Base-by-base conservation (phyloP, 495 filamentous ascomycete genomes). In the Penicillium roqueforti region DNA sequence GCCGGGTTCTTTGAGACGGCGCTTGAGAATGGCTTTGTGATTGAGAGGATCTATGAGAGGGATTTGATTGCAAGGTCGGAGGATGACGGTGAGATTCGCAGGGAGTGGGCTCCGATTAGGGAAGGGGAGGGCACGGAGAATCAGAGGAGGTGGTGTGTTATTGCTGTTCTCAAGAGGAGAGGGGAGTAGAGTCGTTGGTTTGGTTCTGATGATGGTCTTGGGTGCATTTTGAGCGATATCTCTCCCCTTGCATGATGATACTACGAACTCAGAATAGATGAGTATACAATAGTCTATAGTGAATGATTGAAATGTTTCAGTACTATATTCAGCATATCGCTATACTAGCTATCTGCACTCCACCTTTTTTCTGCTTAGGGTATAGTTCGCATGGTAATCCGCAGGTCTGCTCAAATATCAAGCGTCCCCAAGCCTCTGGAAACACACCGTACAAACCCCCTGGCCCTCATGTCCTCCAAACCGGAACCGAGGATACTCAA, bases 381-480 rank as follows among this genome's bases (percentile, higher is more conserved):
- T 36, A 36, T 36, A 36, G 32, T 36, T 16, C n/a, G 32, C n/a
- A 36, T 36, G 14, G 14, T 36, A 36, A n/a, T 36, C 32, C 6
- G 32, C 14, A 36, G 32, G 6, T 26, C 13, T 3, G 34, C n/a
- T 14, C 11, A 47, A 39, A n/a, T 28, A 46, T 36, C 28, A 53
- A 44, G n/a, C 44, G 47, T 51, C 48, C 22, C 36, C 43, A 44
- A 68, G 63, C 44, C 71, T 57, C 62, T 58, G 63, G 48, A 96
- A 93, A 68, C 88, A 90, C 43, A 96, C 66, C 51, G 85, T 95
- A 61, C 83, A 88, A 37, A 97, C 88, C 0, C 86, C 87, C 73
- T 91, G 86, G 6, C 92, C 92, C 65, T 90, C 86, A 63, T 83
- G 81, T 6, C 91, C 91, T 8, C 89, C 91, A 79, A 95, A 96